Evolutionary conservation across 192 early-diverging fungal genomes (phyloP), one percentile per base, ranked within the genome.

Genomic region (Backusella liffmaniae): DNA sequence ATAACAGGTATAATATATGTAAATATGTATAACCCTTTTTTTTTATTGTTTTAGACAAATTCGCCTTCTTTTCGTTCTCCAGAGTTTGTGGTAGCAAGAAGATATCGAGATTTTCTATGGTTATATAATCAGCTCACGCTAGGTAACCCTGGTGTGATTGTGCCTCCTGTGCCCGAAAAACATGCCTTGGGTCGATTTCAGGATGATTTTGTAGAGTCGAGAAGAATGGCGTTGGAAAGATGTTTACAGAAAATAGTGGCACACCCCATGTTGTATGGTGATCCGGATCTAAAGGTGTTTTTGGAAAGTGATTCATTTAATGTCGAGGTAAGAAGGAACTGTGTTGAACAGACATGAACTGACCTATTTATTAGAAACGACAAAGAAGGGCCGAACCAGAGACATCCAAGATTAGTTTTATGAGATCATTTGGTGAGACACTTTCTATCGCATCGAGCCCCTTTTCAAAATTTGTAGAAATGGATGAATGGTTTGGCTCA

Each of bases 41-140:
- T 1, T 16, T 3, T 41, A 41, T 32, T 32, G 0, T 41, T 34
- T 16, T 79, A 92, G 91, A 96, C 94, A 53, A 90, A 90, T 44
- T 91, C 89, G 18, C 87, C 90, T n/a, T 85, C 84, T n/a, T 97
- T 92, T 84, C 86, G 90, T 49, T 90, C 90, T 51, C 79, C 84
- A 32, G 94, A 95, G 23, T 93, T 94, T 81, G 86, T 87, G 12
- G 97, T 99, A 23, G 90, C 87, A n/a, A 86, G 97, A 53, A 82
- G 97, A 26, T 99, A 96, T 81, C 87, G 92, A 34, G 97, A 99
- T 82, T 99, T 99, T 83, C 82, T 95, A 74, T 97, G 96, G 96
- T 90, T 99, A 35, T 94, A 92, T 70, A 90, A 92, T 71, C 93
- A 95, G 79, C 87, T 99, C 29, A 88, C 90, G 0, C 77, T 84